A percentile compares a stretch with the other conserved stretches of the same genome.
These are phyloP conservation scores for Thalassiosira ordinaria DNA, from an alignment of 352 stramenopile genomes.

Conservation along the genomic window DNA sequence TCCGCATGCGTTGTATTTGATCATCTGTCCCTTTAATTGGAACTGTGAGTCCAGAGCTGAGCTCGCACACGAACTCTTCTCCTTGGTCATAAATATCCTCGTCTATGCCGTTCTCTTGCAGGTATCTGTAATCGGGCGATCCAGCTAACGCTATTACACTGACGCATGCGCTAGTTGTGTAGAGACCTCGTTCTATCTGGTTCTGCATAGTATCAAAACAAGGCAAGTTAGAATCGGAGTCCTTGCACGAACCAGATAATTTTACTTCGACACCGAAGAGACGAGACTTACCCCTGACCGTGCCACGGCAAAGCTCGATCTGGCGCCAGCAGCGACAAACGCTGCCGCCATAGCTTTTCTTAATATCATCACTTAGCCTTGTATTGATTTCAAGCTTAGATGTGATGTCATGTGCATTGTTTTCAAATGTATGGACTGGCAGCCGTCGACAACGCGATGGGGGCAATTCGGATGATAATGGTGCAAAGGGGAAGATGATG, in stretches of 20 bases:
- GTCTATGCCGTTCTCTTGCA: slow-evolving; percentile 15
- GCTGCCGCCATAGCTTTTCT: neutral
- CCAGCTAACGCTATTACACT: slow-evolving; percentile 28
- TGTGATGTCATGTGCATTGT: neutral
- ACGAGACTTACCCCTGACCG: slow-evolving; percentile 7
- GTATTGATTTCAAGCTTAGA: neutral
- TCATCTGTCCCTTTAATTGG: slow-evolving; percentile 35
- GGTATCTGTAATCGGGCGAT: slow-evolving; percentile 24
- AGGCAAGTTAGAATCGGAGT: neutral
- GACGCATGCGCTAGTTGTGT: slow-evolving; percentile 17
- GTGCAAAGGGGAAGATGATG: neutral
- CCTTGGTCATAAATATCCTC: slow-evolving; percentile 19
- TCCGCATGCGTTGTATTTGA: slow-evolving; percentile 20
- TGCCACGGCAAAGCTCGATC: neutral
- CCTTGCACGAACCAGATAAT: neutral
- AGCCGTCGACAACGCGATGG: neutral
- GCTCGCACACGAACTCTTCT: slow-evolving; percentile 47
- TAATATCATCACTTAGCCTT: neutral
- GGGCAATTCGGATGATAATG: neutral
- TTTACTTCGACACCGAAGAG: neutral
- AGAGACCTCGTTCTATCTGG: neutral
- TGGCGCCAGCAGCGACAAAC: neutral
- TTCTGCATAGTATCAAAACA: neutral
- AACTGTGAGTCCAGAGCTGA: slow-evolving; percentile 12
- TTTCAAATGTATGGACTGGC: neutral